These are phyloP conservation scores for Kuraishia ogatae DNA, from an alignment of 805 yeast species.

Conservation along the genomic window DNA sequence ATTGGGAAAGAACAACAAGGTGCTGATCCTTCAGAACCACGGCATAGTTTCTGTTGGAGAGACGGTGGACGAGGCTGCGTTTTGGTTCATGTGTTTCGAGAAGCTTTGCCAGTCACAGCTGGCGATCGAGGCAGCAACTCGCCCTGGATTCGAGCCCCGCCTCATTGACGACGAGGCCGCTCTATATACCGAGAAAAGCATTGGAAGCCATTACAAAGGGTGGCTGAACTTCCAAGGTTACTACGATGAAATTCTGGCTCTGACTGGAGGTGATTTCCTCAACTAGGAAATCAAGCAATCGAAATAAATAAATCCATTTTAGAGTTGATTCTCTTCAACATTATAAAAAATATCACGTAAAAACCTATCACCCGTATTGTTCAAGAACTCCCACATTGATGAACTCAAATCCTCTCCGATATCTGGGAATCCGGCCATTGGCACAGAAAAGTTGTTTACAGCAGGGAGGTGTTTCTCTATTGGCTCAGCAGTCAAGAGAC, in stretches of 20 bases:
- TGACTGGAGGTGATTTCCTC: neutral
- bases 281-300: neutral
- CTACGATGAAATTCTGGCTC: neutral
- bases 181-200: conserved; percentile 49
- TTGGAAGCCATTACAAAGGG: conserved; percentile 13
- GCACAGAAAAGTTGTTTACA: neutral
- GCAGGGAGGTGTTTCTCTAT: neutral
- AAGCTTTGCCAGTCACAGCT: conserved; percentile 59
- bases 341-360: conserved; percentile 20
- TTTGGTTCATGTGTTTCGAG: conserved; percentile 54
- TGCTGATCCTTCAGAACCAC: conserved; percentile 60
- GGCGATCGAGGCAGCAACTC: conserved; percentile 43
- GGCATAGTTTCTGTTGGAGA: conserved; percentile 64
- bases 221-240: neutral
- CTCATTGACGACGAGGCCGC: conserved; percentile 56
- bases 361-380: conserved; percentile 20
- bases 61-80: conserved; percentile 71
- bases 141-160: conserved; percentile 29
- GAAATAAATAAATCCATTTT: no score
- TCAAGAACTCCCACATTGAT: conserved; percentile 21
- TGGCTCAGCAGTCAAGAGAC: conserved; percentile 1
- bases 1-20: conserved; percentile 47
- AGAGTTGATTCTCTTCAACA: conserved; percentile 13
- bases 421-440: neutral
- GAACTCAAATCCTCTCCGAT: conserved; percentile 3